Base-by-base conservation (phyloP, 2,329 filamentous ascomycete genomes). In the Diaporthe sp. region DNA sequence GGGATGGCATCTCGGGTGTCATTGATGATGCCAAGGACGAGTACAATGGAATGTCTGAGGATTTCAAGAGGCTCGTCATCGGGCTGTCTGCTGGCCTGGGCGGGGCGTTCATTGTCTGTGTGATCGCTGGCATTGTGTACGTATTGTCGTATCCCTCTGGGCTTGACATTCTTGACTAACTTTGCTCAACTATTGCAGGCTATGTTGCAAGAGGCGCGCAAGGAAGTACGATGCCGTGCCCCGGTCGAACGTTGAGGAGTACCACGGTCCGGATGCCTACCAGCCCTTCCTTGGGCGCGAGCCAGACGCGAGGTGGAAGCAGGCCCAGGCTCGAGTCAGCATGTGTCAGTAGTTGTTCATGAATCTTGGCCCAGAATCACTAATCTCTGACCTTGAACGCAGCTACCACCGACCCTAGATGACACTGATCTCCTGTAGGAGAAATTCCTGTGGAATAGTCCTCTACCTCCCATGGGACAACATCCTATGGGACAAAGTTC, bases 41-140 rank as follows among this genome's bases (percentile, higher is more conserved):
- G 4, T 72, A 57, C 15, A 49, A 37, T 17, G 73, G 61, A 3
- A 42, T 72, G 31, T 76, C 75, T 13, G 72, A 70, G 37, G 57
- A 73, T 19, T 57, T 65, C 25, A 77, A 77, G 75, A 75, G 71
- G 44, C 70, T 77, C 28, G 75, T 61, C 25, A 73, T 77, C 31
- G 75, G 73, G 10, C 44, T 76, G 9, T 71, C 57, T 13, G 76
- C 68, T n/a, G 76, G 72, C 10, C 70, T 76, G 1, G 75, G 75
- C n/a, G 75, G 73, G 1, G 73, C 75, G 15, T 42, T 76, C 37
- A 58, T 75, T 19, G 42, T 15, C 37, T 55, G 13, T 28, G 19
- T 55, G 13, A 15, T 17, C 17, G 61, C 28, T 42, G n/a, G 67
- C 15, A 46, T 68, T 39, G 57, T 19, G 75, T 76, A 53, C 70